Evolutionary conservation across 345 rosid species (phyloP).

Genomic region (Brassica nigra): DNA sequence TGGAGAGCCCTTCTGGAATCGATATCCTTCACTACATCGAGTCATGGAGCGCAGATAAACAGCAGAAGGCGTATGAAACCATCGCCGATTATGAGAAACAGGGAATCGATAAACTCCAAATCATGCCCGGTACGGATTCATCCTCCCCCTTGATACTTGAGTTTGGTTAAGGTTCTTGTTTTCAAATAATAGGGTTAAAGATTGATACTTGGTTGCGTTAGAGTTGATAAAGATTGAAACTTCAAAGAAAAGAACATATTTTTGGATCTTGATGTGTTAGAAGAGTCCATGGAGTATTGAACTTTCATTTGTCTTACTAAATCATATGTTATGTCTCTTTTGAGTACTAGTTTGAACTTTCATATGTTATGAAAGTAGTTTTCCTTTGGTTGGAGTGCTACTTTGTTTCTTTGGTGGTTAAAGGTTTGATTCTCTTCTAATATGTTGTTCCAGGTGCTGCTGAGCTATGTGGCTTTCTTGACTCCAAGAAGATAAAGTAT

Average conservation of each 20-base stretch:
- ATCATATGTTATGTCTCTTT: no score
- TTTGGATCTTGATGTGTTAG: neutral
- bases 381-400: neutral
- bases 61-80: constrained; percentile 56
- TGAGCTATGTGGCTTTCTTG: constrained; percentile 82
- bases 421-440: constrained; percentile 12
- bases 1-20: constrained; percentile 74
- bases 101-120: constrained; percentile 81
- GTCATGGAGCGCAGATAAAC: constrained; percentile 63
- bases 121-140: constrained; percentile 77
- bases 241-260: neutral
- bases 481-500: constrained; percentile 81
- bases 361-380: neutral
- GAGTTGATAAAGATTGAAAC: neutral
- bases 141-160: neutral
- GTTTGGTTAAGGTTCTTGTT: neutral
- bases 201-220: neutral
- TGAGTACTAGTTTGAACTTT: no score
- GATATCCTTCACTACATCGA: constrained; percentile 84
- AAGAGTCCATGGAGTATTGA: neutral
- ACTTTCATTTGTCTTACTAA: neutral
- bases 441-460: constrained; percentile 61
- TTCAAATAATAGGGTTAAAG: neutral
- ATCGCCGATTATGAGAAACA: constrained; percentile 74
- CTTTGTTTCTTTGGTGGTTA: constrained; percentile 14